These are phyloP conservation scores for Nannochloropsis salina DNA, from an alignment of 108 stramenopile genomes.

Conservation along the genomic window DNA sequence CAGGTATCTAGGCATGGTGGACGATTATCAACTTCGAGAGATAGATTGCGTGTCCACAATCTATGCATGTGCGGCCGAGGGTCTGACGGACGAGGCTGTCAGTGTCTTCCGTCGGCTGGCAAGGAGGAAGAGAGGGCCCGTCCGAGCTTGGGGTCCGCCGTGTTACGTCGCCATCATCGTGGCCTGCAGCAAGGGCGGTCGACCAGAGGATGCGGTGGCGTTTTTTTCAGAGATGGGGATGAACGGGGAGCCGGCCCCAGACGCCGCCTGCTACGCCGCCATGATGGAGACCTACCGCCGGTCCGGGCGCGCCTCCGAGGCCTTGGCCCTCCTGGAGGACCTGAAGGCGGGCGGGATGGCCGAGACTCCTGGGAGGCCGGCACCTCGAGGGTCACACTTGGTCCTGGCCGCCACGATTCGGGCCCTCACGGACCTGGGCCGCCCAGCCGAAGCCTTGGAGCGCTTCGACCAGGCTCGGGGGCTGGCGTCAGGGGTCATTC, in stretches of 20 bases:
- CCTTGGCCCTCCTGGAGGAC: background rate
- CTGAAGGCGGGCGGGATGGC: background rate
- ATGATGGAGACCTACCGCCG: constrained; percentile 15
- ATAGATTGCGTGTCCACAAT: background rate
- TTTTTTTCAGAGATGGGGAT: constrained; percentile 5
- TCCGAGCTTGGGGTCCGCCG: background rate
- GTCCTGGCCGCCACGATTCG: background rate
- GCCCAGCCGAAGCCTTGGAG: background rate
- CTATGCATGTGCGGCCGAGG: constrained; percentile 6
- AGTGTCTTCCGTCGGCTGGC: background rate
- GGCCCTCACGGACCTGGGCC: background rate
- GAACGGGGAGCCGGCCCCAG: background rate
- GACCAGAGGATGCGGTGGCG: background rate
- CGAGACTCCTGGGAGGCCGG: background rate
- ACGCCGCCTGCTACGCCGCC: background rate
- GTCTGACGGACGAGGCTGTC: background rate
- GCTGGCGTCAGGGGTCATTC: background rate
- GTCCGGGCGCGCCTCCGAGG: background rate
- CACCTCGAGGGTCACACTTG: constrained; percentile 7
- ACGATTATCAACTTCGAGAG: background rate
- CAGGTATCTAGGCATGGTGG: background rate
- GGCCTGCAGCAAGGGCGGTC: constrained; percentile 19
- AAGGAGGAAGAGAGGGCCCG: constrained; percentile 7
- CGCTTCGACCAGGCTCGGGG: background rate
- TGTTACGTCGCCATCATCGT: background rate